Conservation (phyloP, 2,329 filamentous ascomycete genomes). For the Alternaria sp. region DNA sequence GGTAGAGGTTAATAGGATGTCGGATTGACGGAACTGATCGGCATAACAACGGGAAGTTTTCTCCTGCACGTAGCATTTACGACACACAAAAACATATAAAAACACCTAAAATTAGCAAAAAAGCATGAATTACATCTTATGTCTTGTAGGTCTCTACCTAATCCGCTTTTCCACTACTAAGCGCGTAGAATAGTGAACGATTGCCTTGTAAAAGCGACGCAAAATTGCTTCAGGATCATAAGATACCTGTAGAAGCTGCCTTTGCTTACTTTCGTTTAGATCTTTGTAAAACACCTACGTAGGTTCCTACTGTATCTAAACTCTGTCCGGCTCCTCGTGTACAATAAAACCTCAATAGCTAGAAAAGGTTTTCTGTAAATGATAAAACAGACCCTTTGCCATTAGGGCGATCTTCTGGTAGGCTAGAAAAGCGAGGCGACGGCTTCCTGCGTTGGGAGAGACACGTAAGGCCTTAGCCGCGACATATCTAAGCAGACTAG, state of each 20-base stretch:
- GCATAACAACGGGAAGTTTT: background rate
- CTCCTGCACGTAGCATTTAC: background rate
- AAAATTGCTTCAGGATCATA: slow-evolving; percentile 15
- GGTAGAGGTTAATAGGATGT: background rate
- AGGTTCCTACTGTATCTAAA: slow-evolving; percentile 26
- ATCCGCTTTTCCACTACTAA: slow-evolving; percentile 11
- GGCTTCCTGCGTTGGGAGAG: slow-evolving; percentile 5
- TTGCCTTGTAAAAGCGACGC: slow-evolving; percentile 16
- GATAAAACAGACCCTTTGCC: slow-evolving; percentile 16
- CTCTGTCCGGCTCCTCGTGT: slow-evolving; percentile 13
- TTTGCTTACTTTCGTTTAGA: slow-evolving; percentile 13
- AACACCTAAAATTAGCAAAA: background rate
- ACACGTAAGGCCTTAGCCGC: slow-evolving; percentile 10
- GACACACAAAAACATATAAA: background rate
- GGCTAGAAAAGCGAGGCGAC: slow-evolving; percentile 22
- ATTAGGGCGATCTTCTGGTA: slow-evolving; percentile 21
- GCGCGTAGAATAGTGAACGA: slow-evolving; percentile 19
- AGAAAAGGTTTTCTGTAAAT: slow-evolving; percentile 16
- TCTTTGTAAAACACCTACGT: slow-evolving; percentile 25
- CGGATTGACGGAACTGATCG: background rate
- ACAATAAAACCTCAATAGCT: slow-evolving; percentile 19
- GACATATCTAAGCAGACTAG: slow-evolving; percentile 21
- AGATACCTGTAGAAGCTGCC: slow-evolving; percentile 5
- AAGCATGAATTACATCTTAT: background rate
- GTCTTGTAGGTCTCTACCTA: background rate